Evolutionary conservation across 345 rosid species (phyloP).

Genomic region (Conringia planisiliqua): DNA sequence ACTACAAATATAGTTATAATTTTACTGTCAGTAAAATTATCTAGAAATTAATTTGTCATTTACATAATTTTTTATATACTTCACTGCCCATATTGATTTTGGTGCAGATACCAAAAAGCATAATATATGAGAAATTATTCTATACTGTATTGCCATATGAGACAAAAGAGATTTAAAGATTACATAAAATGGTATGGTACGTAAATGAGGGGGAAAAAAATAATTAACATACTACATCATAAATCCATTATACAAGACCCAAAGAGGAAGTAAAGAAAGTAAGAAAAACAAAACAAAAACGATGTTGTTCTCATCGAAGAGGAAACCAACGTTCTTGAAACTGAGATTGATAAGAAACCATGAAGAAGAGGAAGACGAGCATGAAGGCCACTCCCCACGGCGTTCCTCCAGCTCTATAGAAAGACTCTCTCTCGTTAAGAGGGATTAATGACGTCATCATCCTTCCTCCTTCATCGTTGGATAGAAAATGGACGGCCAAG

Average conservation of each 20-base stretch:
- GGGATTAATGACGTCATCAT: constrained; percentile 30
- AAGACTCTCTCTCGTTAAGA: constrained; percentile 41
- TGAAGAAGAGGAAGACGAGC: constrained; percentile 49
- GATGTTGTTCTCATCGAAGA: constrained; percentile 21
- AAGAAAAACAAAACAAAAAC: background rate
- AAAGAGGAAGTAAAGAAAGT: constrained; percentile 8
- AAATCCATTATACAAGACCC: background rate
- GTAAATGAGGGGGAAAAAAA: background rate
- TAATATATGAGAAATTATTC: background rate
- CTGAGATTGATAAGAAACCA: constrained; percentile 56
- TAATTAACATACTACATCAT: background rate
- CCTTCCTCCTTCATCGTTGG: constrained; percentile 34
- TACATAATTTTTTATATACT: background rate
- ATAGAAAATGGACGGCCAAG: constrained; percentile 44
- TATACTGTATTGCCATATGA: background rate
- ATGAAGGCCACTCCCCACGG: constrained; percentile 56
- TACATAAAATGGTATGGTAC: background rate
- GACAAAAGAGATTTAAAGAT: background rate
- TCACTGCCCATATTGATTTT: background rate
- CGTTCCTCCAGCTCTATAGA: constrained; percentile 51
- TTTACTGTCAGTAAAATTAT: background rate
- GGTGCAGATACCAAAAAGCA: background rate
- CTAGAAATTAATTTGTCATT: background rate
- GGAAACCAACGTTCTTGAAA: constrained; percentile 62
- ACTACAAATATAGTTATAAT: background rate